Evolutionary conservation across 805 yeast genomes (phyloP).

Genomic region (Pichia cephalocereana): DNA sequence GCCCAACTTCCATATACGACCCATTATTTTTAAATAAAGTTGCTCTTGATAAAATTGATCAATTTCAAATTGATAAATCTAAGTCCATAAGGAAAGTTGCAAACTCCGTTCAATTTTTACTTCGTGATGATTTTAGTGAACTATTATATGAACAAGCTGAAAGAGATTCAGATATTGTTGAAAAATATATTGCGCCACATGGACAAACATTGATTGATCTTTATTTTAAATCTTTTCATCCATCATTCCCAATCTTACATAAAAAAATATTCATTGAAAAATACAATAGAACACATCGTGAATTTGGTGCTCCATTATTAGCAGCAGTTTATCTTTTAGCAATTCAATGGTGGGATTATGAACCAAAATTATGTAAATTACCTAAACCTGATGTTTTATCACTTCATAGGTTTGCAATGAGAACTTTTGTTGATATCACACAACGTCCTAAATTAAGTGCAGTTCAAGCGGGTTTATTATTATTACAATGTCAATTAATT

Average conservation of each 20-base stretch:
- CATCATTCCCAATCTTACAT: slow-evolving; percentile 84
- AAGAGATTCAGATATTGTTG: slow-evolving; percentile 74
- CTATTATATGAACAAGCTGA: slow-evolving; percentile 61
- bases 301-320: slow-evolving; percentile 80
- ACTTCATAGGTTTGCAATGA: slow-evolving; percentile 58
- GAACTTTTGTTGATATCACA: slow-evolving; percentile 59
- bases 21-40: slow-evolving; percentile 56
- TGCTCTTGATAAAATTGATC: slow-evolving; percentile 63
- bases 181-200: slow-evolving; percentile 81
- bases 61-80: slow-evolving; percentile 60
- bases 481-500: slow-evolving; percentile 54
- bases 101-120: slow-evolving; percentile 60
- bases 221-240: slow-evolving; percentile 81
- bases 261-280: slow-evolving; percentile 88
- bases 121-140: slow-evolving; percentile 73
- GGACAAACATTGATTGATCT: slow-evolving; percentile 74
- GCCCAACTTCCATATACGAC: slow-evolving; percentile 83
- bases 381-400: slow-evolving; percentile 73
- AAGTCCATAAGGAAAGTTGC: slow-evolving; percentile 74
- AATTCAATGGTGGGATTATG: slow-evolving; percentile 91
- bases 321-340: slow-evolving; percentile 90
- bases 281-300: slow-evolving; percentile 83
- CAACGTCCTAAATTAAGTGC: slow-evolving; percentile 87
- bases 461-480: slow-evolving; percentile 78
- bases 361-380: slow-evolving; percentile 62